Percentiles rank a stretch among this genome's conserved stretches.
phyloP scores from a whole-genome alignment of 1,284 basidiomycete genomes.

The Spongiforma sp. region DNA sequence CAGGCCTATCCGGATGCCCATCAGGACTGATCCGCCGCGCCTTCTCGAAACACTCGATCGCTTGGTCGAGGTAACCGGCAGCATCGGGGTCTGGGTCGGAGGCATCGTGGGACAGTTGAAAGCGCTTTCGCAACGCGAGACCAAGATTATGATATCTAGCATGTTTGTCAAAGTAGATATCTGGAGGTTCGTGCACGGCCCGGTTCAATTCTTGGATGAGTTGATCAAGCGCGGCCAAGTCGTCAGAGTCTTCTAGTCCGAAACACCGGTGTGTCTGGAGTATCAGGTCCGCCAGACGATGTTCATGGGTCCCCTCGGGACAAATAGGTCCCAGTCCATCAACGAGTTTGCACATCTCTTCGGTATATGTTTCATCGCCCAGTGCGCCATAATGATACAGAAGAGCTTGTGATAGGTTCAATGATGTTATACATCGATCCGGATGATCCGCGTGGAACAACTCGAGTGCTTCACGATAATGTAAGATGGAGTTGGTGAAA shows the following conservation, averaged over 20 bases:
- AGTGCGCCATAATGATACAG: not conserved
- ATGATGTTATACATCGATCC: conserved; percentile 10
- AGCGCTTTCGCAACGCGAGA: conserved; percentile 1
- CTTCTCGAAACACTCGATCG: not conserved
- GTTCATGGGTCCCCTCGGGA: not conserved
- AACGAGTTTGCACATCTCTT: not conserved
- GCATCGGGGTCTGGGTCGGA: no score
- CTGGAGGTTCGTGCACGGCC: conserved; percentile 3
- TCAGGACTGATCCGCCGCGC: not conserved
- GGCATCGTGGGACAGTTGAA: not conserved
- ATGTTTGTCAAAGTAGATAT: not conserved
- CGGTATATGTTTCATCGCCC: not conserved
- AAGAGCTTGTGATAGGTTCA: conserved; percentile 13
- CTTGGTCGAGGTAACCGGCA: not conserved
- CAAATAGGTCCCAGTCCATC: not conserved
- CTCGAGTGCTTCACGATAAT: conserved; percentile 8
- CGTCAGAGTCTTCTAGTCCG: not conserved
- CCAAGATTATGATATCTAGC: conserved; percentile 9
- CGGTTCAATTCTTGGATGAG: conserved; percentile 1
- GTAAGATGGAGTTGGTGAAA: not conserved
- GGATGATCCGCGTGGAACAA: conserved; percentile 1
- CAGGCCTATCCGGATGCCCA: not conserved
- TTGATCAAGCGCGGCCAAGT: conserved; percentile 1
- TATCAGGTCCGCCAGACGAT: conserved; percentile 6
- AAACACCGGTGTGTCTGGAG: conserved; percentile 3